phyloP scores from a whole-genome alignment of 208 protist genomes.

The Trypanosoma boissoni region DNA sequence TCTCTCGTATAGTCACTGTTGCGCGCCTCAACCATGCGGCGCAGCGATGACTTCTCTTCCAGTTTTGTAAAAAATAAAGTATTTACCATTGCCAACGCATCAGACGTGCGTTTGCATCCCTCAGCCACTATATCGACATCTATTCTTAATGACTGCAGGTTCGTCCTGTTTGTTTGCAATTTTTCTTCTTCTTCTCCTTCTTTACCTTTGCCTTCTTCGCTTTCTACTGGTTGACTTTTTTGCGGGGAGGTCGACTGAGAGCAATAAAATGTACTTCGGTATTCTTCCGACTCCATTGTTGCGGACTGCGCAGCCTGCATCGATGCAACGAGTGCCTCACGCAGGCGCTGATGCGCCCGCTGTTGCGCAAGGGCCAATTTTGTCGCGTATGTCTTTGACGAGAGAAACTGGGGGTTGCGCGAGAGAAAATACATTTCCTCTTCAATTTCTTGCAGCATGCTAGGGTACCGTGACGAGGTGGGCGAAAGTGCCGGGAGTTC shows the following conservation, averaged over 20 bases:
- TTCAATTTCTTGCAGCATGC: conserved; percentile 74
- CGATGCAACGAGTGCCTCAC: conserved; percentile 47
- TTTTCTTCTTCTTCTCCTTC: background rate
- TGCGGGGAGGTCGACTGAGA: too few species aligned
- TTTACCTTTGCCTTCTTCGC: too few species aligned
- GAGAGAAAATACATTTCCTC: conserved; percentile 77
- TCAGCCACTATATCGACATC: conserved; percentile 24
- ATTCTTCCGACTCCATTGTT: conserved; percentile 12
- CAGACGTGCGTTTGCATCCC: conserved; percentile 13
- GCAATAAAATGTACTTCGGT: conserved; percentile 13
- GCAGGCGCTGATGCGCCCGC: conserved; percentile 40
- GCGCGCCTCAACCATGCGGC: conserved; percentile 72
- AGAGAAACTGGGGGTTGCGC: conserved; percentile 65
- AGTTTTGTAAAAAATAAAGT: conserved; percentile 42
- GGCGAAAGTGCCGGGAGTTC: conserved; percentile 62
- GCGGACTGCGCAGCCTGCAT: conserved; percentile 29
- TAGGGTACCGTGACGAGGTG: conserved; percentile 53
- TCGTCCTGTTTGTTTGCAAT: background rate
- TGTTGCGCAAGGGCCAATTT: conserved; percentile 63
- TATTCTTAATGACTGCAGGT: background rate
- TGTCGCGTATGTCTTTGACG: conserved; percentile 67
- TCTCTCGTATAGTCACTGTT: conserved; percentile 20
- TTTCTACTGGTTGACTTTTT: background rate
- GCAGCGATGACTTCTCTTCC: conserved; percentile 42
- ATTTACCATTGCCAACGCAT: conserved; percentile 49